Evolutionary conservation across 768 basidiomycete genomes (phyloP).

Genomic region (Paxillus rubicundulus): DNA sequence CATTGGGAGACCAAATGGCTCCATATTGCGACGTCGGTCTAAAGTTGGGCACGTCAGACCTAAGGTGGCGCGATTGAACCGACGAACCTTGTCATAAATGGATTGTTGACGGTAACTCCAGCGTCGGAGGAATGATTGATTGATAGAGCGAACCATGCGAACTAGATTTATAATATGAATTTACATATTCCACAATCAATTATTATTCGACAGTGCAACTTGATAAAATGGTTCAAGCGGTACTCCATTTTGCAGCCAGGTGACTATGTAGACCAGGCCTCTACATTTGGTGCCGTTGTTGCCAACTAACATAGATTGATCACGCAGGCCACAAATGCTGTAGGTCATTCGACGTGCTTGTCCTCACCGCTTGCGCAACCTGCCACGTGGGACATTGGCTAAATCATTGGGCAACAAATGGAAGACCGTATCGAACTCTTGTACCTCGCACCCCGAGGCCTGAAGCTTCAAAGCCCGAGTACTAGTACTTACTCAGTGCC

Average conservation of each 20-base stretch:
- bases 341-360: too few relatives aligned
- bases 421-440: too few relatives aligned
- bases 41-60: neutral
- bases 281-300: neutral
- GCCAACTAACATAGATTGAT: neutral
- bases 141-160: too few relatives aligned
- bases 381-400: too few relatives aligned
- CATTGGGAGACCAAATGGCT: slow-evolving; percentile 2
- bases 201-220: neutral
- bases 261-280: neutral
- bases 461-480: too few relatives aligned
- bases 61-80: neutral
- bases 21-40: neutral
- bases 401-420: too few relatives aligned
- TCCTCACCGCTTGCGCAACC: too few relatives aligned
- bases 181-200: too few relatives aligned
- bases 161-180: too few relatives aligned
- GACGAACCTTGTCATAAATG: neutral
- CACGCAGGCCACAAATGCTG: neutral
- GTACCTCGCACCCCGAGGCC: too few relatives aligned
- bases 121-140: neutral
- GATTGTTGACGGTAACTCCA: neutral
- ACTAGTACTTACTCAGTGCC: too few relatives aligned
- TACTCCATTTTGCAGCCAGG: neutral
- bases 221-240: neutral